Percentiles rank a stretch among this genome's conserved stretches.
phyloP scores from a whole-genome alignment of 176 grass and related monocot genomes.

The Zizania latifolia region DNA sequence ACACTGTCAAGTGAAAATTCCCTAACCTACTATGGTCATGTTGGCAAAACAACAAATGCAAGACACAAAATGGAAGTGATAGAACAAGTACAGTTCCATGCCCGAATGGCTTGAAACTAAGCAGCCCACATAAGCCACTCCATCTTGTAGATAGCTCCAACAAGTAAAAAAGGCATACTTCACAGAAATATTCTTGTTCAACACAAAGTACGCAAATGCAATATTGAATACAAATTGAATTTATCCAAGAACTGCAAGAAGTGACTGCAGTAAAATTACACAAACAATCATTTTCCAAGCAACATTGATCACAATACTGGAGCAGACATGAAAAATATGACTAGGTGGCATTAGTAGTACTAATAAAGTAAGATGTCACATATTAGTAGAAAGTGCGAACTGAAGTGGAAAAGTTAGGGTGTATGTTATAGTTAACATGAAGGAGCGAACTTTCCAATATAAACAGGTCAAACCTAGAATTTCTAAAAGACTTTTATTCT shows the following conservation, averaged over 20 bases:
- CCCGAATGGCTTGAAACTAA: no score
- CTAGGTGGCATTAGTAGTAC: not conserved
- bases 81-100: no score
- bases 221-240: constrained; percentile 98
- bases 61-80: no score
- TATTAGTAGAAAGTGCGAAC: not conserved
- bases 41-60: no score
- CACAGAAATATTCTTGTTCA: constrained; percentile 81
- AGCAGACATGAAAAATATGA: constrained; percentile 3
- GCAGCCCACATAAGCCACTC: no score
- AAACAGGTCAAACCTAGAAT: not conserved
- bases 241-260: constrained; percentile 96
- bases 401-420: not conserved
- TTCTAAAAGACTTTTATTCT: not conserved
- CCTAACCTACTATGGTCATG: no score
- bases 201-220: constrained; percentile 93
- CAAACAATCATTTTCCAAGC: constrained; percentile 19
- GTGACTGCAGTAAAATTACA: constrained; percentile 72
- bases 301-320: not conserved
- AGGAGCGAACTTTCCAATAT: not conserved
- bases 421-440: not conserved
- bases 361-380: constrained; percentile 4
- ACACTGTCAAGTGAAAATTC: no score
- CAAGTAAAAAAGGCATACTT: constrained; percentile 63
- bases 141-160: constrained; percentile 6